Evolutionary conservation across 345 rosid genomes (phyloP), one percentile per base, ranked within the genome.

Genomic region (Geranium brycei): DNA sequence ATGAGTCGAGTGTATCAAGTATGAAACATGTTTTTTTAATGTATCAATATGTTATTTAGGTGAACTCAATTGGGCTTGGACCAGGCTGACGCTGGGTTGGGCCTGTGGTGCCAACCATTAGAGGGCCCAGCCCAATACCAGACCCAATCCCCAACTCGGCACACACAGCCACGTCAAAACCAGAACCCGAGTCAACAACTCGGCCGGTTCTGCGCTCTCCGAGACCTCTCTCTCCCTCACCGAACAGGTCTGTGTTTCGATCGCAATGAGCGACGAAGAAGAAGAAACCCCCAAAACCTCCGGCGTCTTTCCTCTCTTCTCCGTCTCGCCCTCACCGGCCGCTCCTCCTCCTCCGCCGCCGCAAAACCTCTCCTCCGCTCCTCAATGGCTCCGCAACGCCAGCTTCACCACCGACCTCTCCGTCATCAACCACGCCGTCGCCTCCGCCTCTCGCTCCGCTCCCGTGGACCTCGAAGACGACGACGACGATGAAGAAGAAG

Each of bases 361-460:
- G 53, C 53, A 47, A 11, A 47, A 47, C 63, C n/a, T 63, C 40
- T 58, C 64, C 19, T 51, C 17, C 69, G 61, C 62, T 35, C 68
- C 80, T 64, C 80, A 75, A 70, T 93, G 99, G 99, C 92, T 93
- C 64, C 75, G 73, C 75, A 90, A 88, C 85, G 63, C 85, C 66
- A 93, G 97, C 84, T 93, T 93, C 87, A 76, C 86, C 55, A 66
- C 77, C 71, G 88, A 88, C 75, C 76, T 82, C 65, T 74, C 96
- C 64, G 70, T 77, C 69, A 72, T 86, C 64, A 71, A 83, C 79
- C 80, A 77, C 58, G 72, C 82, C 51, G 77, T 79, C 65, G 66
- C 83, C 28, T 23, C 28, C 28, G 28, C 28, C 60, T 71, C 82
- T 47, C 38, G 56, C 75, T 41, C 77, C 69, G 17, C 63, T 60